A percentile compares a stretch with the other conserved stretches of the same genome.
Evolutionary conservation across 352 stramenopile genomes (phyloP).

Genomic region (Phytophthora chlamydospora): DNA sequence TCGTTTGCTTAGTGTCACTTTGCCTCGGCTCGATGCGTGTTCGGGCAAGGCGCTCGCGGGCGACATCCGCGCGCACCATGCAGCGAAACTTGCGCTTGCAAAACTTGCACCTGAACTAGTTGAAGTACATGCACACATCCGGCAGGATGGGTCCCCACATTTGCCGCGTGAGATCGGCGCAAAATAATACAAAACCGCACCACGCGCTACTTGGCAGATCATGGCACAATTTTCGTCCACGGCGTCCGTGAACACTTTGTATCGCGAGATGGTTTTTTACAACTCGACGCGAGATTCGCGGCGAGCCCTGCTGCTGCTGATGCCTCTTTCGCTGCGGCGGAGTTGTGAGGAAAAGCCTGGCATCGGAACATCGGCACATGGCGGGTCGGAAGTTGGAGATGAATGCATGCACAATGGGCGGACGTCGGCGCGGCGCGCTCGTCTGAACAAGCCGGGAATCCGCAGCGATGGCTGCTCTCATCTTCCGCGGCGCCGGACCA

Average conservation of each 20-base stretch:
- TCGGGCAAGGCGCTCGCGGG: conserved; percentile 26
- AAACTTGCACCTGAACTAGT: conserved; percentile 10
- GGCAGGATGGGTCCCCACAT: conserved; percentile 10
- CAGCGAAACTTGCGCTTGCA: conserved; percentile 32
- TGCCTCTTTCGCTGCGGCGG: neutral
- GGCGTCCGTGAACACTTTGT: conserved; percentile 10
- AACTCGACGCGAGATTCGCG: conserved; percentile 30
- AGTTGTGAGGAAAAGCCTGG: conserved; percentile 21
- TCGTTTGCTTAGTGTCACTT: conserved; percentile 25
- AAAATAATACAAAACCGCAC: conserved; percentile 29
- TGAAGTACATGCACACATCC: conserved; percentile 37
- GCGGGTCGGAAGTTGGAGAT: conserved; percentile 29
- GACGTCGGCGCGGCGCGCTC: conserved; percentile 20
- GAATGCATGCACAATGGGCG: conserved; percentile 17
- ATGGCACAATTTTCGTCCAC: conserved; percentile 28
- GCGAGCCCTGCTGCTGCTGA: no score
- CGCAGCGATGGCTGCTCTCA: conserved; percentile 44
- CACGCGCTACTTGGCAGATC: conserved; percentile 32
- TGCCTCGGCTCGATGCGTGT: conserved; percentile 17
- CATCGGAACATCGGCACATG: conserved; percentile 33
- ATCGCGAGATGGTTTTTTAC: conserved; percentile 4
- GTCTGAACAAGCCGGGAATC: conserved; percentile 38
- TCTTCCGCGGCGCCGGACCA: conserved; percentile 45
- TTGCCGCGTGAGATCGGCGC: conserved; percentile 26
- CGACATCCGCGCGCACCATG: conserved; percentile 22